Conservation (phyloP, 2,329 filamentous ascomycete genomes). For the Monascus ruber region DNA sequence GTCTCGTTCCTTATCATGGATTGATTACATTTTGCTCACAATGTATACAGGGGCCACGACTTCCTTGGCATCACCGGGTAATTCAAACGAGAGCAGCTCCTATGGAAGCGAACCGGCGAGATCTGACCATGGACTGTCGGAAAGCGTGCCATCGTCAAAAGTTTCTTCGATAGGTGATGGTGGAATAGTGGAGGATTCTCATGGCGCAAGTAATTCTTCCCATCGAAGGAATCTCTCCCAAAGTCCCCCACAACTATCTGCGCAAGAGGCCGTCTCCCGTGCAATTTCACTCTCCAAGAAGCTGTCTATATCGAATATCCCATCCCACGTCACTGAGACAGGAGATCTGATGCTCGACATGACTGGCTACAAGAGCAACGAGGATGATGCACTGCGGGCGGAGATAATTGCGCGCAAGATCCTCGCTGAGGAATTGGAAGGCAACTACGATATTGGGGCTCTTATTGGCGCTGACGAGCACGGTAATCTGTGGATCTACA, state of each 20-base stretch:
- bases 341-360: constrained; percentile 97
- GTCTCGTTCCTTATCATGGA: too few relatives aligned
- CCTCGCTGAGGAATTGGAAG: constrained; percentile 81
- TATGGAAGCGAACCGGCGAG: constrained; percentile 25
- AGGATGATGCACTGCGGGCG: constrained; percentile 81
- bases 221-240: constrained; percentile 41
- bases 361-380: constrained; percentile 89
- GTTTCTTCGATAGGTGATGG: constrained; percentile 14
- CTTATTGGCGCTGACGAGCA: constrained; percentile 91
- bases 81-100: constrained; percentile 14
- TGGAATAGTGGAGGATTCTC: constrained; percentile 4
- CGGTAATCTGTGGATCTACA: constrained; percentile 99
- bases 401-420: constrained; percentile 92
- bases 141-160: constrained; percentile 40
- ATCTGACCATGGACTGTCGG: constrained; percentile 42
- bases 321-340: constrained; percentile 78
- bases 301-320: constrained; percentile 81
- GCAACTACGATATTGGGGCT: constrained; percentile 90
- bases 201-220: not conserved
- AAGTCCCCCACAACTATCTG: constrained; percentile 65
- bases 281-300: constrained; percentile 78
- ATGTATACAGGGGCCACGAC: constrained; percentile 22
- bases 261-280: constrained; percentile 66
- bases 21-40: not conserved
- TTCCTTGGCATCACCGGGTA: constrained; percentile 30